These are phyloP conservation scores for Magnusiomyces suaveolens DNA, from an alignment of 1,139 yeast genomes.

Conservation along the genomic window DNA sequence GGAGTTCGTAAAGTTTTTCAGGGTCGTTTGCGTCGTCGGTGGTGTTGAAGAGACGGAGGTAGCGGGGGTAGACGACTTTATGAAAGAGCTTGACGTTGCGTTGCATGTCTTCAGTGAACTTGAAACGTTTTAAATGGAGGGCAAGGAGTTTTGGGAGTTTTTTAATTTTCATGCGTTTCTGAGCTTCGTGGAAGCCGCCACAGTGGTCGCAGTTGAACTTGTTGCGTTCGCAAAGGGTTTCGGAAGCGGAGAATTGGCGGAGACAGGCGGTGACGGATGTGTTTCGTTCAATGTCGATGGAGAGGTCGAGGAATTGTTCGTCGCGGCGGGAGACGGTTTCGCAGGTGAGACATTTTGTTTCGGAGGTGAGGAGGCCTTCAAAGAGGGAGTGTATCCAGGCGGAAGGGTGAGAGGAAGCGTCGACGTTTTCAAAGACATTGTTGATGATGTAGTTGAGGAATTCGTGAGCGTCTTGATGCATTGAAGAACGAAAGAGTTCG, in stretches of 20 bases:
- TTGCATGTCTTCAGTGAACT: slow-evolving; percentile 75
- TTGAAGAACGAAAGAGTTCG: slow-evolving; percentile 72
- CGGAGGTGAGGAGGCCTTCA: slow-evolving; percentile 78
- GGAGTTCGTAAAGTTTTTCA: slow-evolving; percentile 64
- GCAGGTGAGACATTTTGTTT: slow-evolving; percentile 83
- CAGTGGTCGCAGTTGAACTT: slow-evolving; percentile 91
- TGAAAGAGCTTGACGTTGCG: slow-evolving; percentile 81
- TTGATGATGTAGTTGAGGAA: slow-evolving; percentile 80
- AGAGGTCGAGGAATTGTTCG: slow-evolving; percentile 77
- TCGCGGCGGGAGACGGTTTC: slow-evolving; percentile 78
- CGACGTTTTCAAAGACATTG: slow-evolving; percentile 64
- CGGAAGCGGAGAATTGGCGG: slow-evolving; percentile 73
- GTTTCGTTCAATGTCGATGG: slow-evolving; percentile 73
- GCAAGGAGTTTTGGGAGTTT: slow-evolving; percentile 70
- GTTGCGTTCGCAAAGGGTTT: slow-evolving; percentile 75
- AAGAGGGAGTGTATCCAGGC: slow-evolving; percentile 64
- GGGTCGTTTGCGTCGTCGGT: slow-evolving; percentile 44
- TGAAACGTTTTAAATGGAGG: slow-evolving; percentile 81
- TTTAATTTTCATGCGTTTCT: slow-evolving; percentile 77
- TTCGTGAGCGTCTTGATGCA: slow-evolving; percentile 99
- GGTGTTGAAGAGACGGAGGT: slow-evolving; percentile 65
- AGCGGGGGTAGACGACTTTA: slow-evolving; percentile 70
- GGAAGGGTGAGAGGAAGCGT: slow-evolving; percentile 23
- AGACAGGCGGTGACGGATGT: slow-evolving; percentile 68
- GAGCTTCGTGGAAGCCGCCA: slow-evolving; percentile 88